Evolutionary conservation across 257 asterid species (phyloP), one percentile per base, ranked within the genome.

Genomic region (Solanum paucissectum): DNA sequence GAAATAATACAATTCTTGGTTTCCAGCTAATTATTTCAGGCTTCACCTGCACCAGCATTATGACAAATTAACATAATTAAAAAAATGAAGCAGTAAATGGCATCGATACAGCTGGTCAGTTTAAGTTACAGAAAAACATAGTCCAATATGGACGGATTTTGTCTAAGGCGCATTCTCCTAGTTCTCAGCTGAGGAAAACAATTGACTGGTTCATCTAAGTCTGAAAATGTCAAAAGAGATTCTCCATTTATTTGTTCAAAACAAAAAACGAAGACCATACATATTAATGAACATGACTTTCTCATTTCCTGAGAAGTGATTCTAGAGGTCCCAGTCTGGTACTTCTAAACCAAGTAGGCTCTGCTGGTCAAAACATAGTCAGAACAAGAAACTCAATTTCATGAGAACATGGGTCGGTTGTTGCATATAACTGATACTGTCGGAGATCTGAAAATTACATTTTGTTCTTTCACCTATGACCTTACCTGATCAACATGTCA

Each of bases 11-110:
- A 79, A 95, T 91, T 58, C 98, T 91, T 4, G 98, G 98, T 60
- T 94, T 87, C 98, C 98, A 95, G 94, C 93, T 94, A 85, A 95
- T 58, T 88, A 95, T 88, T 92, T 94, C 98, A 88, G 98, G 98
- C 89, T 91, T 94, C 69, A 95, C 95, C 98, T 95, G 91, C 88
- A 90, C 37, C 88, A 83, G 83, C 40, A 49, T 81, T 84, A 66
- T 34, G 77, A 64, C n/a, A 13, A 60, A 86, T 32, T 86, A 58
- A 49, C 74, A 73, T 44, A 38, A 72, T 72, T 27, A 68, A 68
- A 79, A 77, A 13, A 44, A 29, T 49, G 64, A 44, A 79, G 64
- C 69, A 82, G 85, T 27, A 46, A 32, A 32, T 49, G 86, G 42
- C 42, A 82, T 49, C 21, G 21, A 82, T 18, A 66, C 44, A 82